phyloP scores from a whole-genome alignment of 768 basidiomycete species.

The Pleurotus eryngii region DNA sequence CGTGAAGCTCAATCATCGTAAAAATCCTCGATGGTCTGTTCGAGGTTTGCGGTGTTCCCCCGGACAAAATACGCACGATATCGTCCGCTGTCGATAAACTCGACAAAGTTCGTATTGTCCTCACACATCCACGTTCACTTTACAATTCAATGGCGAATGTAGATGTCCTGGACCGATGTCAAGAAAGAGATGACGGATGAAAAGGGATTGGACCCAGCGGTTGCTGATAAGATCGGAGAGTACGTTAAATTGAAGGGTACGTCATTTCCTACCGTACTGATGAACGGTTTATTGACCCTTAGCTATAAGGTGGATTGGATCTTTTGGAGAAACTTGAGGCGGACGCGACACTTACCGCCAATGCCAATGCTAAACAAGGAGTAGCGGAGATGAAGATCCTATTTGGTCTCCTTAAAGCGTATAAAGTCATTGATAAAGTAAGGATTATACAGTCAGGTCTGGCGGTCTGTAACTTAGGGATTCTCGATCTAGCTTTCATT shows the following conservation, averaged over 20 bases:
- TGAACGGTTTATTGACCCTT: conserved; percentile 21
- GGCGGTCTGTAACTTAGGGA: too few species aligned
- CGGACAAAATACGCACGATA: conserved; percentile 85
- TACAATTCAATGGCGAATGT: neutral
- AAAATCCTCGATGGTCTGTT: conserved; percentile 98
- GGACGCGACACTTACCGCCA: conserved; percentile 63
- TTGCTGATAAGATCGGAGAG: conserved; percentile 93
- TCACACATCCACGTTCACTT: neutral
- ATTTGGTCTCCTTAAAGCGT: conserved; percentile 79
- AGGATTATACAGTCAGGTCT: conserved; percentile 7
- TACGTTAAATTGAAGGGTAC: conserved; percentile 94
- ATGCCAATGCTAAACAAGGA: conserved; percentile 76
- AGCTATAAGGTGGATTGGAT: conserved; percentile 55
- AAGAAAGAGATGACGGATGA: conserved; percentile 96
- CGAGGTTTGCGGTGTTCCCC: conserved; percentile 90
- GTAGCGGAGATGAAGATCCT: conserved; percentile 83
- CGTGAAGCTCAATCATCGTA: conserved; percentile 95
- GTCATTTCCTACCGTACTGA: conserved; percentile 6
- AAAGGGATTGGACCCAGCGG: conserved; percentile 79
- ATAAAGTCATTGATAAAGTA: conserved; percentile 76
- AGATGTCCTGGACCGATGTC: conserved; percentile 90
- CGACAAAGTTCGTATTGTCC: conserved; percentile 67
- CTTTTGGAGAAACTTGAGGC: conserved; percentile 69
- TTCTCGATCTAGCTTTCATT: conserved; percentile 70
- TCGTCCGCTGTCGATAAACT: conserved; percentile 98